These are phyloP conservation scores for Auricularia cornea DNA, from an alignment of 768 basidiomycete genomes.

Conservation along the genomic window DNA sequence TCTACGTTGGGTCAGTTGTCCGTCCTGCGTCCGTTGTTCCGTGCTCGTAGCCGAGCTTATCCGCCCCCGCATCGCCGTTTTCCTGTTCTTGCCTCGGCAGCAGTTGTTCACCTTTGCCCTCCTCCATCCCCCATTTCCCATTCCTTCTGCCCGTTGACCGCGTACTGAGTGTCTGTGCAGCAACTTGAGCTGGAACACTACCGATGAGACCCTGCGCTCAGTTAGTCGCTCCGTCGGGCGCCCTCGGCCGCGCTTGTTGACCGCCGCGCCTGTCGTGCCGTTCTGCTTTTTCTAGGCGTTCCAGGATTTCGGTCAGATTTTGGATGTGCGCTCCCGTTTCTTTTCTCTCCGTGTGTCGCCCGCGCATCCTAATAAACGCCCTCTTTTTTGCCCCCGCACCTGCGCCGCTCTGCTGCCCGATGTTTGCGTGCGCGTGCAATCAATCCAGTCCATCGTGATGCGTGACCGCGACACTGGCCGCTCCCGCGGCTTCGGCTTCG, in stretches of 20 bases:
- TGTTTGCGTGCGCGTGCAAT: background rate
- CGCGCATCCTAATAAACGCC: constrained; percentile 2
- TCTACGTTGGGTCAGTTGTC: constrained; percentile 87
- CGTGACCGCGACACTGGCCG: constrained; percentile 97
- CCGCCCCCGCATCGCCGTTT: constrained; percentile 3
- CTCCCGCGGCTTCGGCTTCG: constrained; percentile 96
- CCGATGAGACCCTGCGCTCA: constrained; percentile 80
- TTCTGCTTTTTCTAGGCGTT: constrained; percentile 35
- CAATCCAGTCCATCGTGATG: constrained; percentile 83
- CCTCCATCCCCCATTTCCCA: background rate
- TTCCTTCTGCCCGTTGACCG: no score
- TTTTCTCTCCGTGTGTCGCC: constrained; percentile 7
- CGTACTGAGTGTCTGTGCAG: constrained; percentile 50
- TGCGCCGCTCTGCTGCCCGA: background rate
- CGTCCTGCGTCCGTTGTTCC: constrained; percentile 33
- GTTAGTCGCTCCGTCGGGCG: constrained; percentile 52
- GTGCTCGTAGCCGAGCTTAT: background rate
- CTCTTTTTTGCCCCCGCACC: constrained; percentile 11
- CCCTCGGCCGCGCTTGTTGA: constrained; percentile 21
- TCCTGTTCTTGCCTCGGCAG: constrained; percentile 31
- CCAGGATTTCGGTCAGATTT: constrained; percentile 66
- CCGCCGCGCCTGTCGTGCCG: constrained; percentile 21
- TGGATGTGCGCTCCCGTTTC: constrained; percentile 76
- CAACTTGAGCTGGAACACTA: constrained; percentile 95
- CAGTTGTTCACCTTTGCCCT: constrained; percentile 33